Evolutionary conservation across 2,329 filamentous ascomycete species (phyloP).

Genomic region (Neobulgaria alba): DNA sequence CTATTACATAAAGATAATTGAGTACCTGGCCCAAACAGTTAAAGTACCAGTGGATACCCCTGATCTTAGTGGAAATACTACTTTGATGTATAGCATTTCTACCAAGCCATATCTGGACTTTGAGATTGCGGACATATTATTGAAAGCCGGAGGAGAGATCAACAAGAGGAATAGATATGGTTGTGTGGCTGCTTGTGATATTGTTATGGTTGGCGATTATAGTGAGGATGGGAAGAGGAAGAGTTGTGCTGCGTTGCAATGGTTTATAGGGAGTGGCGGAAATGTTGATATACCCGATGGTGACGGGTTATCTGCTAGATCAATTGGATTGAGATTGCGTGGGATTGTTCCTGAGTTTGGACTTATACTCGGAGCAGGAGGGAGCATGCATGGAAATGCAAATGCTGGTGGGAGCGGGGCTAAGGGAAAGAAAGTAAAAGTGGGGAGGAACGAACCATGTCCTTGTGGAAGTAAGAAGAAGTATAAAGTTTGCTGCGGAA

Average conservation of each 20-base stretch:
- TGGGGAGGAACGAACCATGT: conserved; percentile 8
- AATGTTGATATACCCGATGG: conserved; percentile 6
- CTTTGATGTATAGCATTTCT: conserved; percentile 6
- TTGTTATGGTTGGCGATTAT: conserved; percentile 8
- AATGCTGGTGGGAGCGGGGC: background rate
- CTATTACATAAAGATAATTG: conserved; percentile 3
- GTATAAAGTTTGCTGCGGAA: conserved; percentile 8
- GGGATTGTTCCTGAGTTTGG: conserved; percentile 2
- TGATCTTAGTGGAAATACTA: conserved; percentile 6
- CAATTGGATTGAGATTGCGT: conserved; percentile 1
- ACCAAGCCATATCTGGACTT: conserved; percentile 8
- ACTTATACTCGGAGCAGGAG: background rate
- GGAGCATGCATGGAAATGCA: background rate
- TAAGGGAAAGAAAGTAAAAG: background rate
- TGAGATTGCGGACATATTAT: conserved; percentile 8
- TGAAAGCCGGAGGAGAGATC: conserved; percentile 3
- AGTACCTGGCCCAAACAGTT: conserved; percentile 4
- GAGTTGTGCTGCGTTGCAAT: conserved; percentile 4
- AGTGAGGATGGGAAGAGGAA: conserved; percentile 4
- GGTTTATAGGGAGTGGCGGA: conserved; percentile 4
- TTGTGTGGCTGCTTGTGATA: conserved; percentile 8
- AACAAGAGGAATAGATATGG: conserved; percentile 9
- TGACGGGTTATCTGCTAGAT: conserved; percentile 1
- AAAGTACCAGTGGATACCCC: conserved; percentile 7
- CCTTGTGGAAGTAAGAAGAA: conserved; percentile 7